A percentile compares a stretch with the other conserved stretches of the same genome.
Evolutionary conservation across 305 asterid genomes (phyloP).

Genomic region (Stenogyne calaminthoides): DNA sequence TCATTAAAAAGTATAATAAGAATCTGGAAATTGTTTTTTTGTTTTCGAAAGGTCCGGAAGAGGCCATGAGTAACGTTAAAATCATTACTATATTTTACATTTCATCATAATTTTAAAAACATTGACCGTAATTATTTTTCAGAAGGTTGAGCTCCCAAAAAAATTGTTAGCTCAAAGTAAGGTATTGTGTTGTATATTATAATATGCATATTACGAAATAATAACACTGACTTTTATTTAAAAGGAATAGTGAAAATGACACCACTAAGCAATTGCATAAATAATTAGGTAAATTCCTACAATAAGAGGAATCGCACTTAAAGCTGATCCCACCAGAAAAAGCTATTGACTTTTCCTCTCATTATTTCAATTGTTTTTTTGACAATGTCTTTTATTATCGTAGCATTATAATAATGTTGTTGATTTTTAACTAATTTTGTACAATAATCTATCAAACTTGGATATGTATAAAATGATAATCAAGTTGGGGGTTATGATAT

Average conservation of each 20-base stretch:
- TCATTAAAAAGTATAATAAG: neutral
- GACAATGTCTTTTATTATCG: neutral
- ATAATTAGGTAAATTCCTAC: neutral
- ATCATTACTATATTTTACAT: neutral
- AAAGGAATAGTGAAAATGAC: constrained; percentile 17
- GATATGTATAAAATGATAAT: neutral
- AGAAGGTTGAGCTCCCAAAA: neutral
- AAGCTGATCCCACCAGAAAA: neutral
- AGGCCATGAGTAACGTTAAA: neutral
- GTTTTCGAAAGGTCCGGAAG: neutral
- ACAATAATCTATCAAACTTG: neutral
- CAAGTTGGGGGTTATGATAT: neutral
- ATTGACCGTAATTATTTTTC: neutral
- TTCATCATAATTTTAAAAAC: neutral
- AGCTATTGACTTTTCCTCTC: constrained; percentile 5
- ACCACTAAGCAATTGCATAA: neutral
- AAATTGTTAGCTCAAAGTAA: neutral
- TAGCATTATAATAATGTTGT: neutral
- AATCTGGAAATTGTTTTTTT: constrained; percentile 19
- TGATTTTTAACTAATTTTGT: neutral
- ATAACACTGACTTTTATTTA: neutral
- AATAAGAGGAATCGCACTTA: neutral
- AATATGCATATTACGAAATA: neutral
- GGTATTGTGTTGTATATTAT: neutral
- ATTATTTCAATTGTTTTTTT: neutral